Percentiles rank a stretch among this genome's conserved stretches.
Conservation (phyloP, 495 filamentous ascomycete genomes). For the Trypethelium eluteriae region DNA sequence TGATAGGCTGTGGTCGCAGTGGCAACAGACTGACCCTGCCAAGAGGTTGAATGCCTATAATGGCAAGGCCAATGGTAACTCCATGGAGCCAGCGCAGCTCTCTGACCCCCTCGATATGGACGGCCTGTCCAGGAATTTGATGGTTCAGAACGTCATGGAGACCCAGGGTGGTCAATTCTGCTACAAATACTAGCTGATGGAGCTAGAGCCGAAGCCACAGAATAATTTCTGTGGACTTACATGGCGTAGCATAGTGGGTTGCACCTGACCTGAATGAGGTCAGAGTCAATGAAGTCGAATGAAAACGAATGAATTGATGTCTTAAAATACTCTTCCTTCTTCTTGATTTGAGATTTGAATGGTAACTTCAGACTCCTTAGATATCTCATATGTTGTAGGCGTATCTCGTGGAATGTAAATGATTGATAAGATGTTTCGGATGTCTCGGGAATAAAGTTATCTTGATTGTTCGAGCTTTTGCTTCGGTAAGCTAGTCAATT, state of each 20-base stretch:
- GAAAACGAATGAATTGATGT: no score
- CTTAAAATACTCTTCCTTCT: no score
- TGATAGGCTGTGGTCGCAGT: conserved; percentile 60
- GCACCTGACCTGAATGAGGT: no score
- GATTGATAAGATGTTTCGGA: no score
- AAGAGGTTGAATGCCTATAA: conserved; percentile 39
- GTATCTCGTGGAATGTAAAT: no score
- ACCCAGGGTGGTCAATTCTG: conserved; percentile 49
- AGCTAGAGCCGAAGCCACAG: not conserved
- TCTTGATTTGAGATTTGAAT: no score
- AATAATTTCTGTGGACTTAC: not conserved
- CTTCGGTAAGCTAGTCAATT: no score
- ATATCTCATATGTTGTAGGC: no score
- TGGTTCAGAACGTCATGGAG: conserved; percentile 39
- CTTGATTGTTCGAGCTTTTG: no score
- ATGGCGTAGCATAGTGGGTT: not conserved
- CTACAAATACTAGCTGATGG: conserved; percentile 40
- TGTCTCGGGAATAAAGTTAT: no score
- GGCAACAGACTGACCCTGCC: conserved; percentile 52
- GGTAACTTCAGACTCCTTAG: no score
- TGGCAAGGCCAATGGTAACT: conserved; percentile 48
- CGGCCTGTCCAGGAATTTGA: not conserved
- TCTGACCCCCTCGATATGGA: conserved; percentile 37
- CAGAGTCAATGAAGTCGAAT: no score
- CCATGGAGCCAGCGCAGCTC: conserved; percentile 43